phyloP scores from a whole-genome alignment of 768 basidiomycete genomes.

The Gelatoporia subvermispora region DNA sequence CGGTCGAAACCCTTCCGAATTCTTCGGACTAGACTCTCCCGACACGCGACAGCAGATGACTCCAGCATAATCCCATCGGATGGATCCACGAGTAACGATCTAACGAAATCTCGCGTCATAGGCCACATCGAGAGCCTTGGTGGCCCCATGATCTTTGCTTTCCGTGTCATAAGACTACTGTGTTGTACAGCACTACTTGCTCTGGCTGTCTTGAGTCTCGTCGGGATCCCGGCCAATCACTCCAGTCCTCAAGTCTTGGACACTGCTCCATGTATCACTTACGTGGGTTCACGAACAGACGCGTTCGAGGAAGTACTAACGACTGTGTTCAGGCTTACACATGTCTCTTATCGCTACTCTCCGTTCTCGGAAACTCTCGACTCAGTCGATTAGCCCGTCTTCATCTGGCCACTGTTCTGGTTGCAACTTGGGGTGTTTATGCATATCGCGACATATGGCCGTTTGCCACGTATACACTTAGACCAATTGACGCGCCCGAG shows the following conservation, averaged over 20 bases:
- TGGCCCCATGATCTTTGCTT: slow-evolving; percentile 42
- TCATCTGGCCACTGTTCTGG: slow-evolving; percentile 47
- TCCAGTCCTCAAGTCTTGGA: slow-evolving; percentile 2
- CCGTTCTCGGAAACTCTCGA: slow-evolving; percentile 8
- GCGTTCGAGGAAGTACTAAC: background rate
- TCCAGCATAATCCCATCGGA: slow-evolving; percentile 4
- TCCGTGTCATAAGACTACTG: slow-evolving; percentile 42
- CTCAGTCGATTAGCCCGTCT: slow-evolving; percentile 25
- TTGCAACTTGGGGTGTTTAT: slow-evolving; percentile 45
- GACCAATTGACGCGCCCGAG: slow-evolving; percentile 44
- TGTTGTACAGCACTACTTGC: slow-evolving; percentile 44
- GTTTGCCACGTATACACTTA: slow-evolving; percentile 46
- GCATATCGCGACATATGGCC: slow-evolving; percentile 60
- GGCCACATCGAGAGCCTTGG: slow-evolving; percentile 39
- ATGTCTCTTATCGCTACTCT: slow-evolving; percentile 17
- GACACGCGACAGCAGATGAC: background rate
- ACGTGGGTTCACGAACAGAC: slow-evolving; percentile 6
- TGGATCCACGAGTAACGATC: background rate
- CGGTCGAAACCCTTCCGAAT: slow-evolving; percentile 3
- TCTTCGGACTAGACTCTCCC: slow-evolving; percentile 4
- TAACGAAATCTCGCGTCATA: slow-evolving; percentile 2
- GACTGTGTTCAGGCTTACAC: slow-evolving; percentile 15
- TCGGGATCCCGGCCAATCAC: background rate
- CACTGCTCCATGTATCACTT: slow-evolving; percentile 9
- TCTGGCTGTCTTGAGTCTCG: slow-evolving; percentile 39